A percentile compares a stretch with the other conserved stretches of the same genome.
Conservation (phyloP, 1,139 yeast genomes). For the Candida glucosophila region DNA sequence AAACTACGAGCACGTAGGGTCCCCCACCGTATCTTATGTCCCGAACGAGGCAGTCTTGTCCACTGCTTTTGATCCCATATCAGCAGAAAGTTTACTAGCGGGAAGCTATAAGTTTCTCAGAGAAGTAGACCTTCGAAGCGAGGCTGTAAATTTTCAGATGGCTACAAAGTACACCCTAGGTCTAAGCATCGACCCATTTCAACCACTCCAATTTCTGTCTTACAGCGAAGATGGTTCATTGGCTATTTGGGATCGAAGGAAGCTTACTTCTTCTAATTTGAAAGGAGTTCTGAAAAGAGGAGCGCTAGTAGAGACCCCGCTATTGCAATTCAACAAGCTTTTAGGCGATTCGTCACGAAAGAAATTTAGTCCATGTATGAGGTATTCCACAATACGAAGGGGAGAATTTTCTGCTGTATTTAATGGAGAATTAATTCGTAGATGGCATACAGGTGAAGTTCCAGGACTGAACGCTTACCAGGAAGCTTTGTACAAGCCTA, state of each 20-base stretch:
- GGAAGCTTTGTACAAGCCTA: conserved; percentile 6
- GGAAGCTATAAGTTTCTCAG: conserved; percentile 75
- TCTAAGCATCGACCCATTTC: conserved; percentile 60
- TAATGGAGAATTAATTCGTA: conserved; percentile 66
- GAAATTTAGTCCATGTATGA: conserved; percentile 54
- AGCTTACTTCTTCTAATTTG: conserved; percentile 35
- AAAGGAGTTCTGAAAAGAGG: too few relatives aligned
- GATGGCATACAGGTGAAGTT: conserved; percentile 72
- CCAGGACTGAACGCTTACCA: conserved; percentile 18
- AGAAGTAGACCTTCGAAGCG: conserved; percentile 66
- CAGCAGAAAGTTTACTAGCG: conserved; percentile 49
- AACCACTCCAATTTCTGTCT: conserved; percentile 57
- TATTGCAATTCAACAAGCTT: conserved; percentile 57
- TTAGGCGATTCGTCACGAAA: conserved; percentile 57
- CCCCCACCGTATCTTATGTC: conserved; percentile 52
- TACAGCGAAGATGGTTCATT: conserved; percentile 79
- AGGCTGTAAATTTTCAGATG: conserved; percentile 65
- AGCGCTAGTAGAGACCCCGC: conserved; percentile 45
- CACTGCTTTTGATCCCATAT: conserved; percentile 56
- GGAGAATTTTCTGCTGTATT: conserved; percentile 79
- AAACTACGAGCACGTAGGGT: conserved; percentile 36
- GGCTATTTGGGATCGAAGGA: conserved; percentile 83
- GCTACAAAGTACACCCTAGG: conserved; percentile 71
- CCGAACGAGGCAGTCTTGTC: conserved; percentile 73
- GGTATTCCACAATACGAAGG: conserved; percentile 58